Evolutionary conservation across 2,329 filamentous ascomycete genomes (phyloP), one percentile per base, ranked within the genome.

Genomic region (Alternaria sp.): DNA sequence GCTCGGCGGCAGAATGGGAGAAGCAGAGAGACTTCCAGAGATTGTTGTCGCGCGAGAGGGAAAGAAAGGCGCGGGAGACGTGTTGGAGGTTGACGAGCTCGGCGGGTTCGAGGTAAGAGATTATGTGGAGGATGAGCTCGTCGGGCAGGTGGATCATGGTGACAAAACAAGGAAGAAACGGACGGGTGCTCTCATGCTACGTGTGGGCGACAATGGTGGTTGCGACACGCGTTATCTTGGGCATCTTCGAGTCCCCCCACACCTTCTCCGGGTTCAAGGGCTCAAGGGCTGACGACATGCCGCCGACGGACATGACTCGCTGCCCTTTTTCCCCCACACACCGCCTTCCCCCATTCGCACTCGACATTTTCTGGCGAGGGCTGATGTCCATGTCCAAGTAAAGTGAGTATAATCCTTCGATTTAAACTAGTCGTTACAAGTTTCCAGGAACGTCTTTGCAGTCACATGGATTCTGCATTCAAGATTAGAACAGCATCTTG

Each of bases 21-120:
- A 95, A 92, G 76, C 91, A 94, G 73, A 89, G 84, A 3, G 85
- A 80, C 63, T 90, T 90, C 94, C 94, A 97, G 36, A 94, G 82
- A 40, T 84, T 85, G 69, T 91, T 86, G 74, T 97, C 92, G 58
- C 92, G 89, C 40, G 87, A 90, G 43, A 95, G 82, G 30, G 82
- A 78, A 28, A 89, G 85, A 60, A 94, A 86, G 45, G 83, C 85
- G 64, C 84, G 87, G 27, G 88, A 94, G 12, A 92, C 87, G 20
- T 86, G 84, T 78, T 94, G 92, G 34, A 94, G 81, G 57, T 79
- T 84, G 59, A 90, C 86, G 61, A 94, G 85, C 65, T 93, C 87
- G 43, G 75, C 72, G 16, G 88, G 84, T n/a, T 87, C 83, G 64
- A 93, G 85, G 72, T 85, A 82, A 7, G 78, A 74, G 45, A 82